phyloP scores from a whole-genome alignment of 2,329 filamentous ascomycete species.

The Aureobasidium melanogenum region DNA sequence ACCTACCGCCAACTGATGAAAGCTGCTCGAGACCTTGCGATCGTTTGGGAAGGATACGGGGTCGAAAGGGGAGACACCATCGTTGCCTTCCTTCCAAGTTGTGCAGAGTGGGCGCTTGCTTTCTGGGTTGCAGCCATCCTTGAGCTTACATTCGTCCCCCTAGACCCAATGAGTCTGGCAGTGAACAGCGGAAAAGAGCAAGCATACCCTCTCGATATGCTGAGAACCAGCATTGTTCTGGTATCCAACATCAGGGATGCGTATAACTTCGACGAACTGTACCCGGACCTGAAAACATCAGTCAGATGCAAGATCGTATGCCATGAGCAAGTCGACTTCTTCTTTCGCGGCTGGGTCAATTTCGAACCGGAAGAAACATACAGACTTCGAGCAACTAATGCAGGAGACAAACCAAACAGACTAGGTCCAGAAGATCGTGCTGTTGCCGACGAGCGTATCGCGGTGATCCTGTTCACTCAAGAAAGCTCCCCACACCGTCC shows the following conservation, averaged over 20 bases:
- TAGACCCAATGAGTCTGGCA: neutral
- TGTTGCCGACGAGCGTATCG: neutral
- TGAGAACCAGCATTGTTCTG: neutral
- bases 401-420: neutral
- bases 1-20: conserved; percentile 2
- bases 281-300: neutral
- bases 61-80: neutral
- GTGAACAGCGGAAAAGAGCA: neutral
- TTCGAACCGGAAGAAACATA: neutral
- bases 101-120: neutral
- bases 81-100: neutral
- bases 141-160: neutral
- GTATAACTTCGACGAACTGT: neutral
- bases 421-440: neutral
- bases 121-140: neutral
- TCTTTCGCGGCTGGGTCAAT: neutral
- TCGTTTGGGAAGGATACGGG: neutral
- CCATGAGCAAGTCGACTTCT: neutral
- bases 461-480: neutral
- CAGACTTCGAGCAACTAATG: neutral
- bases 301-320: neutral
- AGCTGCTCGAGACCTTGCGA: neutral
- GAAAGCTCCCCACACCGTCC: neutral
- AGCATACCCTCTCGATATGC: neutral
- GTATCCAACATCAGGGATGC: neutral